Evolutionary conservation across 805 yeast species (phyloP), one percentile per base, ranked within the genome.

Genomic region (Pichia eremophila): DNA sequence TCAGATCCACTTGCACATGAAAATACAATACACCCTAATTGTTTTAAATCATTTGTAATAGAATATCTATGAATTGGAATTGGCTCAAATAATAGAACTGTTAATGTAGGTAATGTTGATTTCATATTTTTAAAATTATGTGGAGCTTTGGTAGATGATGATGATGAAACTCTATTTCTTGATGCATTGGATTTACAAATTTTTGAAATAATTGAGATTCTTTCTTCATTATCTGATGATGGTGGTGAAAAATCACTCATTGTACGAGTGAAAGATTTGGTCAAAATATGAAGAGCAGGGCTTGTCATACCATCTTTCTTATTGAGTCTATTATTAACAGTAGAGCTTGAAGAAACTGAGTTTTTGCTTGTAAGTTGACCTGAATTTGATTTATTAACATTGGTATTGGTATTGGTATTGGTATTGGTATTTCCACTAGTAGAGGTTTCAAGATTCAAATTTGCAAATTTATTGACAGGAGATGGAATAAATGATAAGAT

Each of bases 11-110:
- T 80, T 0, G 80, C 70, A 8, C 86, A 84, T 3, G 85, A 71
- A 5, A 86, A 85, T 9, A 88, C 95, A 12, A 82, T 78, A 66
- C 95, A 88, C 1, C 95, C 95, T 25, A 81, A 60, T 45, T 73
- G 71, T 50, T 79, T 86, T 49, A 91, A 68, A 51, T 81, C 72
- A 49, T 74, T 77, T 40, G 79, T 74, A 28, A 83, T 74, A 14
- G 86, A 72, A 57, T 77, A 85, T 43, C 95, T 67, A 54, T 86
- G 81, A 48, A 83, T 83, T 0, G 96, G 93, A 50, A 86, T 85
- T 2, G 93, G 88, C 57, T 88, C 96, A 64, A 96, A 89, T 14
- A 88, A 69, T 41, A 91, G 68, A 5, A 89, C 81, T 60, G 86
- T 90, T 54, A 85, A 63, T 34, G 55, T 53, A 10, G 47, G 41